These are phyloP conservation scores for Petunia secreta DNA, from an alignment of 257 asterid species.

Conservation along the genomic window DNA sequence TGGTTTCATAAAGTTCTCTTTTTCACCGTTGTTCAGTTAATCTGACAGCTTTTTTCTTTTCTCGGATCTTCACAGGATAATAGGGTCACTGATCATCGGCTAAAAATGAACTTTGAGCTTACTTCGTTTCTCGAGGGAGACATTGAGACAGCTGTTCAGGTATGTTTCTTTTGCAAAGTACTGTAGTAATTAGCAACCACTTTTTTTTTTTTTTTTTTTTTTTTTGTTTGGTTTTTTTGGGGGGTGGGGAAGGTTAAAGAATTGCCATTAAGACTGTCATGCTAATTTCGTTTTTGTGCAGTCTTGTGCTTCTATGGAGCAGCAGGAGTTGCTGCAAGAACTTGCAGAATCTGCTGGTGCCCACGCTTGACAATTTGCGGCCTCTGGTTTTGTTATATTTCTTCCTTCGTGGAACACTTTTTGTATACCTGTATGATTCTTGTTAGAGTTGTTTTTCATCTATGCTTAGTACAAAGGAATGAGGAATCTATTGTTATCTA, in stretches of 20 bases:
- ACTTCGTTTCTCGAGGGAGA: slow-evolving; percentile 86
- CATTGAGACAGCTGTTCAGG: slow-evolving; percentile 96
- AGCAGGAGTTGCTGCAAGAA: slow-evolving; percentile 88
- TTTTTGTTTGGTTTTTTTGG: background rate
- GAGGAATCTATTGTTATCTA: too few relatives aligned
- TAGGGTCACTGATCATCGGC: slow-evolving; percentile 92
- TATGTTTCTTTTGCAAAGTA: slow-evolving; percentile 30
- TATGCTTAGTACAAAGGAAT: too few relatives aligned
- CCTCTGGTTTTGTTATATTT: background rate
- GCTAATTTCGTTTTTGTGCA: slow-evolving; percentile 44
- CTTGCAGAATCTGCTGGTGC: slow-evolving; percentile 72
- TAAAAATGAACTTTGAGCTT: slow-evolving; percentile 91
- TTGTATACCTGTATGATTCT: background rate
- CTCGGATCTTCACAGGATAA: slow-evolving; percentile 63
- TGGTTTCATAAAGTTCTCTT: slow-evolving; percentile 10
- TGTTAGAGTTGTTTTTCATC: background rate
- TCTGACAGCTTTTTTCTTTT: background rate
- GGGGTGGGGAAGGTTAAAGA: too few relatives aligned
- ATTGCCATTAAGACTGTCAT: background rate
- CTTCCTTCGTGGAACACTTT: slow-evolving; percentile 16
- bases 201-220: background rate
- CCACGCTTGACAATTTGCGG: slow-evolving; percentile 32
- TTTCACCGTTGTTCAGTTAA: background rate
- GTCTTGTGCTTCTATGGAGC: slow-evolving; percentile 90
- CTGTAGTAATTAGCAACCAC: background rate